These are phyloP conservation scores for grape (Vitis vinifera) DNA, from an alignment of 164 flowering plant genomes.

Conservation along the genomic window DNA sequence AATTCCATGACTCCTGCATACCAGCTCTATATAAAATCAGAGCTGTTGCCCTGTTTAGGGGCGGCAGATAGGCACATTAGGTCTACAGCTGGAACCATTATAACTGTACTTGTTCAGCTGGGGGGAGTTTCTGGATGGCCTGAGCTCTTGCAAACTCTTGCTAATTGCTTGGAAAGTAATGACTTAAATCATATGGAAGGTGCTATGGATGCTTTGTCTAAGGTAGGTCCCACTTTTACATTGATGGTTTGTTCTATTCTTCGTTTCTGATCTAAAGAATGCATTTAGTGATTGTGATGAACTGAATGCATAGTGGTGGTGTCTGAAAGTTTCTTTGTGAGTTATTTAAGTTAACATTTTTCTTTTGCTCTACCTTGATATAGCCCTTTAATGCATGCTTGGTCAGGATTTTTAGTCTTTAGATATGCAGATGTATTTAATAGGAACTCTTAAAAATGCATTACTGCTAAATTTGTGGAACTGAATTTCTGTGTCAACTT, in stretches of 20 bases:
- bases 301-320: too few relatives aligned
- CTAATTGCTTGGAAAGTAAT: conserved; percentile 80
- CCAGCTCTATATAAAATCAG: conserved; percentile 86
- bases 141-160: conserved; percentile 85
- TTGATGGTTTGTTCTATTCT: background rate
- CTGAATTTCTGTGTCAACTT: background rate
- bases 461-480: background rate
- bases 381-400: background rate
- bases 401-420: background rate
- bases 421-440: background rate
- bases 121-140: conserved; percentile 83
- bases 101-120: conserved; percentile 79
- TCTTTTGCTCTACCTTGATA: background rate
- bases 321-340: too few relatives aligned
- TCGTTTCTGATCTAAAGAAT: background rate
- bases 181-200: conserved; percentile 95
- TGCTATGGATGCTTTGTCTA: conserved; percentile 99
- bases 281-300: background rate
- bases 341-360: too few relatives aligned
- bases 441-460: background rate
- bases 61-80: conserved; percentile 89
- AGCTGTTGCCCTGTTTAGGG: conserved; percentile 88
- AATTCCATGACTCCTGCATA: conserved; percentile 60
- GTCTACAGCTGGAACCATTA: conserved; percentile 88
- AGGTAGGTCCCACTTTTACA: conserved; percentile 45